These are phyloP conservation scores for Ophiorrhiza pumila DNA, from an alignment of 257 asterid genomes.

Conservation along the genomic window DNA sequence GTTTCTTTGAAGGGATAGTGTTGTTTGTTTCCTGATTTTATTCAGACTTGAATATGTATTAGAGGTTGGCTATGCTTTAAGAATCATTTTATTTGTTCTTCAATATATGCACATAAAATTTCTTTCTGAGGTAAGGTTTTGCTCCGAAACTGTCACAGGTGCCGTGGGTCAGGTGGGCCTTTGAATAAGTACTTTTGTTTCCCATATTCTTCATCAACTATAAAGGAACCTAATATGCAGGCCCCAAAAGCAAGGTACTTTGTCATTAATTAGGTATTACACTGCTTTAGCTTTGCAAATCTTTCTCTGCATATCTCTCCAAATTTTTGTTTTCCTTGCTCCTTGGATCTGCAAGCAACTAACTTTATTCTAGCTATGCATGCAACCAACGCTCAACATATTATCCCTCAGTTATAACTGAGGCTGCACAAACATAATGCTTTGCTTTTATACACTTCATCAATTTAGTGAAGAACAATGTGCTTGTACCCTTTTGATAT, in stretches of 20 bases:
- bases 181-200: slow-evolving; percentile 26
- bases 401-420: not conserved
- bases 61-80: slow-evolving; percentile 26
- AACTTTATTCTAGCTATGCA: not conserved
- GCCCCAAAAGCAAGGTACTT: slow-evolving; percentile 74
- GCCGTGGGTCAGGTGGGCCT: slow-evolving; percentile 55
- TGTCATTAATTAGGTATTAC: slow-evolving; percentile 1
- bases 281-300: slow-evolving; percentile 8
- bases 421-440: not conserved
- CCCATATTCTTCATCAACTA: slow-evolving; percentile 27
- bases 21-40: slow-evolving; percentile 43
- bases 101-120: slow-evolving; percentile 19
- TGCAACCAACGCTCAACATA: not conserved
- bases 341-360: not conserved
- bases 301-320: not conserved
- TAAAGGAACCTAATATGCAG: slow-evolving; percentile 55
- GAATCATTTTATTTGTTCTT: slow-evolving; percentile 23
- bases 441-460: not conserved
- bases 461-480: not conserved
- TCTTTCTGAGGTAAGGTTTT: slow-evolving; percentile 32
- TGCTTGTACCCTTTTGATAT: not conserved
- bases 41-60: slow-evolving; percentile 31
- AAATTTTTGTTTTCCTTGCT: not conserved
- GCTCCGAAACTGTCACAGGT: slow-evolving; percentile 51
- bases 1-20: slow-evolving; percentile 73